Base-by-base conservation (phyloP, 306 rosid genomes). In the Phaseolus lunatus region DNA sequence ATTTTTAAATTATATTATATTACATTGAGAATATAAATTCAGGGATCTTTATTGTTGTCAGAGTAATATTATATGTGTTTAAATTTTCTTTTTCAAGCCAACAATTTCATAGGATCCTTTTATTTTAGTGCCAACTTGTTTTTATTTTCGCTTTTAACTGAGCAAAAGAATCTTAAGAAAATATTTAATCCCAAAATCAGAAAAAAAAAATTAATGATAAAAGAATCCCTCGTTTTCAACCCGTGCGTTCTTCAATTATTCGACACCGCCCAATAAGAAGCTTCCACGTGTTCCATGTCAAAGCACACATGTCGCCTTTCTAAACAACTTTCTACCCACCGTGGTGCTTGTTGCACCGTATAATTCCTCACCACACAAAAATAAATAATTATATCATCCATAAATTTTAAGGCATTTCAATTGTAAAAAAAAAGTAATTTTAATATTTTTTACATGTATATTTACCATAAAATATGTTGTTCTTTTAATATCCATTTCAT, bases 161-260 rank as follows among this genome's bases (percentile, higher is more conserved):
- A 24, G 37, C 9, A 58, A 58, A 13, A 58, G 19, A 58, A 58
- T 58, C 65, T 58, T 24, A 13, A 58, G 13, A 57, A 58, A 58
- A 12, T 12, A 26, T 24, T 58, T 24, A 26, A 58, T 0, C 11
- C 19, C 18, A 5, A 58, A 58, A 12, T 2, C 9, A 26, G 9
- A 58, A 24, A 22, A 58, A 3, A 43, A 10, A 43, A 2, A 41
- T 2, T 11, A 43, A 43, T 43, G 0, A 39, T 43, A 3, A 71
- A 71, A 9, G 29, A 23, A 76, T 78, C 76, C 81, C 86, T 68
- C 65, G 77, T 52, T 78, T 82, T 79, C 70, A 80, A 70, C 68
- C 67, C 29, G 41, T 20, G 64, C 54, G 41, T n/a, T 31, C 52
- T 18, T 41, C 50, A 39, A 66, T 66, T 66, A 66, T 66, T 65